Evolutionary conservation across 1,284 basidiomycete genomes (phyloP).

Genomic region (Cystobasidiaceae sp.): DNA sequence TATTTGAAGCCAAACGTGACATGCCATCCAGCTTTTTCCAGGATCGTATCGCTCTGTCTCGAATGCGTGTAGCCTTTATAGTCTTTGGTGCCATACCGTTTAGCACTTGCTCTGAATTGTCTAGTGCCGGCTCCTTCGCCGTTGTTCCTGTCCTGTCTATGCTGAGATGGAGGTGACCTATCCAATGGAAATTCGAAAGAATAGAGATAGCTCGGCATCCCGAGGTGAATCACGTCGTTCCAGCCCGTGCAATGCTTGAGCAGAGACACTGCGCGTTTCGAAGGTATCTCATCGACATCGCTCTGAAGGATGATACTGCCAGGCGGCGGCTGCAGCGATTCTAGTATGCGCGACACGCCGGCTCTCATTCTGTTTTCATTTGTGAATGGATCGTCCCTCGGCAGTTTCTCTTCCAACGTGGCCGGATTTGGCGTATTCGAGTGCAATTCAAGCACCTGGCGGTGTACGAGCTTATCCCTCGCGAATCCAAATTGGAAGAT

Average conservation of each 20-base stretch:
- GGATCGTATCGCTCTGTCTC: constrained; percentile 53
- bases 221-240: constrained; percentile 57
- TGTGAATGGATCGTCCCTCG: constrained; percentile 15
- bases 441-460: constrained; percentile 13
- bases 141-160: constrained; percentile 11
- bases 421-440: not conserved
- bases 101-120: constrained; percentile 35
- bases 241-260: constrained; percentile 57
- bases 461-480: constrained; percentile 56
- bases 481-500: constrained; percentile 54
- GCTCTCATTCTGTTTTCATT: constrained; percentile 20
- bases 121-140: constrained; percentile 32
- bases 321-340: not conserved
- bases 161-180: not conserved
- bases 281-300: constrained; percentile 66
- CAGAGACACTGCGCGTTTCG: constrained; percentile 55
- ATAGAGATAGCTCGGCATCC: constrained; percentile 62
- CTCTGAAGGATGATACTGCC: constrained; percentile 55
- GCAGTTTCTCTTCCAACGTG: not conserved
- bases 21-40: constrained; percentile 59
- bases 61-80: constrained; percentile 54
- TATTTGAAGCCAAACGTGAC: constrained; percentile 57
- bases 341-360: constrained; percentile 10
- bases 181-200: constrained; percentile 56
- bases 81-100: constrained; percentile 34